Base-by-base conservation (phyloP, 2,329 filamentous ascomycete species). In the Ophiobolus disseminans region DNA sequence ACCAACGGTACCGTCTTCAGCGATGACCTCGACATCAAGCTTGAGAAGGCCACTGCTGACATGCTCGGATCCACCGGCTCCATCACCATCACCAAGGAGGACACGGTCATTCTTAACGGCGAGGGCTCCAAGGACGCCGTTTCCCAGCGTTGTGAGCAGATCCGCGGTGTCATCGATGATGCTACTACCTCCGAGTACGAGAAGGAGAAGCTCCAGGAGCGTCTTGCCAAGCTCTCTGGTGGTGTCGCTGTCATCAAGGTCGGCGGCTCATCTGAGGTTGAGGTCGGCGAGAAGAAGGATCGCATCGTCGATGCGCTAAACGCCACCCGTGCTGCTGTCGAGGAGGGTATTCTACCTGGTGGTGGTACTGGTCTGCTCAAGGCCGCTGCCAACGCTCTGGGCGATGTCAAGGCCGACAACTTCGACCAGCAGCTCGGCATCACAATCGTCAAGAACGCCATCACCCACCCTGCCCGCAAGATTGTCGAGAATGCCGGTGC, bases 151-250 rank as follows among this genome's bases (percentile, higher is more conserved):
- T 97, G 94, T 80, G 94, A 99, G 81, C 94, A 99, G 83, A 99
- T 99, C 78, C 92, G 94, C 65, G 92, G 93, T 64, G 91, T 97
- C 78, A 96, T 97, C 82, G 84, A 82, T 56, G 94, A 99, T 80
- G 89, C 93, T 61, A 87, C 85, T 66, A 99, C 94, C 59, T 97
- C 92, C 39, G 94, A 99, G 73, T 99, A 99, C 80, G 94, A 99
- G 86, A 97, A 97, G 86, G 94, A 99, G 89, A 99, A 99, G 87
- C 90, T 99, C 61, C 94, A 97, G 82, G 94, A 99, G 84, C 94
- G 94, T 80, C 90, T 99, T 55, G 94, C 94, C 66, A 99, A 99
- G 87, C 90, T 99, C 63, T 97, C 94, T 63, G 94, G 94, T 60
- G 94, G 94, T 84, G 94, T 99, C 68, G 94, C 94, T 67, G 94